phyloP scores from a whole-genome alignment of 345 rosid genomes.

The Excoecaria cochinchinensis region DNA sequence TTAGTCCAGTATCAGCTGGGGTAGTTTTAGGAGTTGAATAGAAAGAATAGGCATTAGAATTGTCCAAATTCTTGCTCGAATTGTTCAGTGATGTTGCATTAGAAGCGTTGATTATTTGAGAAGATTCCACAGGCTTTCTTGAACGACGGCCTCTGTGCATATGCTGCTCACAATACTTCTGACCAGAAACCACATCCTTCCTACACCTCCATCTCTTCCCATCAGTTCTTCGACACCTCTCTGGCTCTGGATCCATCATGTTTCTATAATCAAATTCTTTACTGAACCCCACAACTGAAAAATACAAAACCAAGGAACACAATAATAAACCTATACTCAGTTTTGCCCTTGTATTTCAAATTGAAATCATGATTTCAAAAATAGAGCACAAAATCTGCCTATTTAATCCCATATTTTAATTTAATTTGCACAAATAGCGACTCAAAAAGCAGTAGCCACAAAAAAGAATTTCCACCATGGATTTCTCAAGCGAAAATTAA shows the following conservation, averaged over 20 bases:
- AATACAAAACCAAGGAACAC: neutral
- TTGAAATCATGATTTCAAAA: neutral
- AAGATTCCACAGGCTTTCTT: slow-evolving; percentile 85
- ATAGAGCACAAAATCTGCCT: no score
- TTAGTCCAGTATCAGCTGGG: slow-evolving; percentile 17
- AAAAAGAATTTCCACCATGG: neutral
- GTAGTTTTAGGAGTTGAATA: neutral
- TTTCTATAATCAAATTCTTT: slow-evolving; percentile 27
- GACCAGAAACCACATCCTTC: slow-evolving; percentile 41
- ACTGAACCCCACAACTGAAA: slow-evolving; percentile 43
- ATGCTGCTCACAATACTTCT: slow-evolving; percentile 71
- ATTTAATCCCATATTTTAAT: no score
- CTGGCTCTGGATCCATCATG: slow-evolving; percentile 48
- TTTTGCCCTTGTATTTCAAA: neutral
- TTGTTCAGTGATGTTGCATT: slow-evolving; percentile 2
- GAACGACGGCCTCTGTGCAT: slow-evolving; percentile 79
- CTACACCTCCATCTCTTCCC: slow-evolving; percentile 85
- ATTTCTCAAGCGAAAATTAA: neutral
- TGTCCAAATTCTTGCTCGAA: slow-evolving; percentile 28
- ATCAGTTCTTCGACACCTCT: slow-evolving; percentile 77
- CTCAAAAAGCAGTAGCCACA: no score
- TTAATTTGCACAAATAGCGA: no score
- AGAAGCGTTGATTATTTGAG: slow-evolving; percentile 25
- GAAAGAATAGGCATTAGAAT: slow-evolving; percentile 9
- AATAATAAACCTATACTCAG: neutral